phyloP scores from a whole-genome alignment of 495 filamentous ascomycete genomes.

The Aspergillus campestris region DNA sequence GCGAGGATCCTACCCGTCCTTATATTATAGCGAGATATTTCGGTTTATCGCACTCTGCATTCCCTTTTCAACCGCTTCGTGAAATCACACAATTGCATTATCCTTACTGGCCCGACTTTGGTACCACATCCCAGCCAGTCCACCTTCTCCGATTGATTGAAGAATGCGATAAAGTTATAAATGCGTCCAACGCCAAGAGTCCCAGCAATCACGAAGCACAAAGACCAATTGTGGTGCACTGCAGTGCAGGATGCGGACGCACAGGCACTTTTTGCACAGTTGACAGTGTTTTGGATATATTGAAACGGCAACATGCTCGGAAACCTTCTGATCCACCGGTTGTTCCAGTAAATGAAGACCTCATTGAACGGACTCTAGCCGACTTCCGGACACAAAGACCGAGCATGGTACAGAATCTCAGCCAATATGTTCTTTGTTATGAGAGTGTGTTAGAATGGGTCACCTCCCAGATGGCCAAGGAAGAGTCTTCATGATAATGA shows the following conservation, averaged over 20 bases:
- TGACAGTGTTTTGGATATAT: slow-evolving; percentile 86
- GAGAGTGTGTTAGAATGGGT: slow-evolving; percentile 93
- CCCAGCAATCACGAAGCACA: slow-evolving; percentile 39
- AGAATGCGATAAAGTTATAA: slow-evolving; percentile 56
- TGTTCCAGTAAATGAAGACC: slow-evolving; percentile 48
- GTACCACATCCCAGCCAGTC: slow-evolving; percentile 77
- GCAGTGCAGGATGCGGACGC: slow-evolving; percentile 88
- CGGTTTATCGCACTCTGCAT: slow-evolving; percentile 62
- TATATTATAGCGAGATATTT: slow-evolving; percentile 84
- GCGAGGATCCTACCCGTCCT: slow-evolving; percentile 45
- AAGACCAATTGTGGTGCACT: slow-evolving; percentile 84
- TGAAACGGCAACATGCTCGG: slow-evolving; percentile 57
- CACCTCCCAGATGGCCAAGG: slow-evolving; percentile 34
- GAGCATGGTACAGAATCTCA: slow-evolving; percentile 94
- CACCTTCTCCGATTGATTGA: slow-evolving; percentile 84
- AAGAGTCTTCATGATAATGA: slow-evolving; percentile 1
- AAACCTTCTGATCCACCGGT: slow-evolving; percentile 5
- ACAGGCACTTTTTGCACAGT: slow-evolving; percentile 96
- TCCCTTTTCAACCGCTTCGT: slow-evolving; percentile 78
- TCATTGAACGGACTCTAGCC: slow-evolving; percentile 77
- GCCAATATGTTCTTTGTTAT: slow-evolving; percentile 94
- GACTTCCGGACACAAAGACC: slow-evolving; percentile 82
- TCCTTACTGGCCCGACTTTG: slow-evolving; percentile 92
- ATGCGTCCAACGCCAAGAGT: slow-evolving; percentile 25
- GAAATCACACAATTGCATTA: slow-evolving; percentile 96